phyloP scores from a whole-genome alignment of 208 protist species.

The Trypanosoma boissoni region DNA sequence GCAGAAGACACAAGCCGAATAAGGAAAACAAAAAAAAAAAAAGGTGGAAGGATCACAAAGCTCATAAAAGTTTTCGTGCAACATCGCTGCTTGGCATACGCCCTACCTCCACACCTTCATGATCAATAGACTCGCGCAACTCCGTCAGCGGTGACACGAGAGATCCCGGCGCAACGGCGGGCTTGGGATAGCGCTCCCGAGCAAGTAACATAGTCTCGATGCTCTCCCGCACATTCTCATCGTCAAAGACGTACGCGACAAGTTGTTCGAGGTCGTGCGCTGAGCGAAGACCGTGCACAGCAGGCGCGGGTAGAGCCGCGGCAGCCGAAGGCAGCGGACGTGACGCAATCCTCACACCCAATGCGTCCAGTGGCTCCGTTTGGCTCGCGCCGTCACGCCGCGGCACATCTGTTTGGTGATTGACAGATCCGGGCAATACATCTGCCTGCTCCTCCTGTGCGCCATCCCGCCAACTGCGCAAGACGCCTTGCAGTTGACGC shows the following conservation, averaged over 20 bases:
- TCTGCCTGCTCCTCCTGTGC: not conserved
- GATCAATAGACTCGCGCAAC: conserved; percentile 7
- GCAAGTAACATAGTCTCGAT: not conserved
- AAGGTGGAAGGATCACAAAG: not conserved
- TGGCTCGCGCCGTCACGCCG: too few species aligned
- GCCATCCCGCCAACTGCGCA: conserved; percentile 5
- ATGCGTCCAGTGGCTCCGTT: too few species aligned
- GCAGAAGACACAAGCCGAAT: too few species aligned
- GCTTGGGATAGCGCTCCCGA: not conserved
- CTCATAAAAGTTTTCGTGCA: not conserved
- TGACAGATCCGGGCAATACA: conserved; percentile 2
- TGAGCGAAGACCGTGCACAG: not conserved
- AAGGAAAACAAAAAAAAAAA: not conserved
- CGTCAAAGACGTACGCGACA: conserved; percentile 14
- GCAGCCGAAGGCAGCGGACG: too few species aligned
- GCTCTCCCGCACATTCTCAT: not conserved
- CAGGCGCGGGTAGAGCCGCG: too few species aligned
- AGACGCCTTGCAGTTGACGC: not conserved
- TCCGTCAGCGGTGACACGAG: not conserved
- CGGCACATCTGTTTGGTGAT: too few species aligned
- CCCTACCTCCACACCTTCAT: not conserved
- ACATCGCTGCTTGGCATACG: not conserved
- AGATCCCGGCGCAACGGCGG: not conserved
- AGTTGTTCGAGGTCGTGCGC: conserved; percentile 3
- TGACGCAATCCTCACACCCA: too few species aligned